These are phyloP conservation scores for Pinus taeda DNA, from an alignment of 75 land plant genomes.

Conservation along the genomic window DNA sequence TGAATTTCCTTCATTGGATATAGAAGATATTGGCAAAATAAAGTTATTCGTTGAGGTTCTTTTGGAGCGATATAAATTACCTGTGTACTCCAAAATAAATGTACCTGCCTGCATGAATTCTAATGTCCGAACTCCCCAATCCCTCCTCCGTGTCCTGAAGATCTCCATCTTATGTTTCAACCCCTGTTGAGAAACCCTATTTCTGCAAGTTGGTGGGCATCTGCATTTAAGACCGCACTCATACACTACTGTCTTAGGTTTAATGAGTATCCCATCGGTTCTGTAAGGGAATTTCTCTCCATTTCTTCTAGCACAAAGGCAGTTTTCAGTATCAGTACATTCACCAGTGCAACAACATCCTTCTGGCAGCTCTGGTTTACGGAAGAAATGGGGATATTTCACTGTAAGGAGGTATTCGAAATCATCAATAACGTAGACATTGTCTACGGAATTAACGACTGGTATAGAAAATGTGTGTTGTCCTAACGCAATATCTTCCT, in stretches of 20 bases:
- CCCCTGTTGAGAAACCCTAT: slow-evolving; percentile 63
- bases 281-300: slow-evolving; percentile 40
- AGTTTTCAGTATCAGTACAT: too few species aligned
- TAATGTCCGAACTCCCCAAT: slow-evolving; percentile 90
- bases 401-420: too few species aligned
- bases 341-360: too few species aligned
- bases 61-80: slow-evolving; percentile 37
- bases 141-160: slow-evolving; percentile 60
- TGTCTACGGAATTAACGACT: too few species aligned
- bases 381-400: too few species aligned
- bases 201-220: slow-evolving; percentile 54
- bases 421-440: too few species aligned
- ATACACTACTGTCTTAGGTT: slow-evolving; percentile 53
- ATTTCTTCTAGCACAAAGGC: too few species aligned
- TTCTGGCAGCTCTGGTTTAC: too few species aligned
- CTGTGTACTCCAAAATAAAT: slow-evolving; percentile 81
- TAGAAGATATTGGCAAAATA: slow-evolving; percentile 33
- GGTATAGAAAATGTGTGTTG: too few species aligned
- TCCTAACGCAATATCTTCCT: too few species aligned
- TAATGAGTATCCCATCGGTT: slow-evolving; percentile 41
- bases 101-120: slow-evolving; percentile 77
- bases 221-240: slow-evolving; percentile 63
- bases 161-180: slow-evolving; percentile 52
- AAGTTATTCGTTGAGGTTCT: slow-evolving; percentile 26
- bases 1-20: slow-evolving; percentile 57